Conservation (phyloP, 495 filamentous ascomycete species). For the Podospora didyma region DNA sequence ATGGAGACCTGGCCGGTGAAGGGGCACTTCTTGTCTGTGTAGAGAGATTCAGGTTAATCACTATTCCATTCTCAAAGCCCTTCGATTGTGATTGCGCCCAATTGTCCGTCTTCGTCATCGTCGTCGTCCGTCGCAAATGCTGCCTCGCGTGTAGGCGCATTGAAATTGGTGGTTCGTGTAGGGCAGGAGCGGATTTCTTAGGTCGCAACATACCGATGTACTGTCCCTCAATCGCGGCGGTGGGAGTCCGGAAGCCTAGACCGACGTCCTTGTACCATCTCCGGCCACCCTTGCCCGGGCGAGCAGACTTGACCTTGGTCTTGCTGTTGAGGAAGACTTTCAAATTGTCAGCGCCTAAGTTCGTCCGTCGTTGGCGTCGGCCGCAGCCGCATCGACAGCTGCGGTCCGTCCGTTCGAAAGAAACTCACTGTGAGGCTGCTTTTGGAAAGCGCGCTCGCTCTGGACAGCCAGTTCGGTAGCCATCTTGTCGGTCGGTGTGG, state of each 20-base stretch:
- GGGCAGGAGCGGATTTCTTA: constrained; percentile 5
- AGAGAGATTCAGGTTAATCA: constrained; percentile 11
- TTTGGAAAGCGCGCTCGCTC: constrained; percentile 97
- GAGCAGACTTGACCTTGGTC: constrained; percentile 80
- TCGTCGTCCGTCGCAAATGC: neutral
- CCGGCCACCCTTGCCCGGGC: constrained; percentile 75
- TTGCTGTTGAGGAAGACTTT: constrained; percentile 89
- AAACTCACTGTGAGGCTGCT: constrained; percentile 83
- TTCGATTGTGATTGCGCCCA: neutral
- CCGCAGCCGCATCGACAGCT: neutral
- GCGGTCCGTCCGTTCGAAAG: neutral
- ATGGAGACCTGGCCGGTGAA: constrained; percentile 98
- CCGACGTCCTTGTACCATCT: constrained; percentile 99
- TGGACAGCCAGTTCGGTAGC: constrained; percentile 97
- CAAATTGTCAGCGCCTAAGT: constrained; percentile 16
- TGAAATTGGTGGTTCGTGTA: neutral
- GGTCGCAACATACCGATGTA: constrained; percentile 88
- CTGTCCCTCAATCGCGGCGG: constrained; percentile 92
- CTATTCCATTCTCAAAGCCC: constrained; percentile 10
- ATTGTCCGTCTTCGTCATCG: neutral
- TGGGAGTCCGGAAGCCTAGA: constrained; percentile 96
- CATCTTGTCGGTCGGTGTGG: constrained; percentile 68
- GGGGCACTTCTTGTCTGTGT: constrained; percentile 98
- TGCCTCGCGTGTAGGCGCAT: neutral
- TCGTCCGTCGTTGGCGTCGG: neutral